phyloP scores from a whole-genome alignment of 768 basidiomycete species.

The Lentinula sp. region DNA sequence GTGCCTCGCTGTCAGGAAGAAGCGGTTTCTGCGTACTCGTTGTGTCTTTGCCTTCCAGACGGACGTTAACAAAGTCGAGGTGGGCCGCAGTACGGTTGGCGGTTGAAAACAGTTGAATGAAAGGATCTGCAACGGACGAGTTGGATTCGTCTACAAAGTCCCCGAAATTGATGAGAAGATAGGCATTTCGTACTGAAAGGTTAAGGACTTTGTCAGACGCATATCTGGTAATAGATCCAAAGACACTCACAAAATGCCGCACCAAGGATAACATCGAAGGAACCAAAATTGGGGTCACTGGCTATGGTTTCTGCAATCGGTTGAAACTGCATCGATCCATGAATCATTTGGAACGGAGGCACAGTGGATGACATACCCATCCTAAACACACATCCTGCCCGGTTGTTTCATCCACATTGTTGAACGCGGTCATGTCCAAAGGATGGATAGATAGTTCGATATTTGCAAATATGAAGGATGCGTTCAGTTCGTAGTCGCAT shows the following conservation, averaged over 20 bases:
- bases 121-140: constrained; percentile 13
- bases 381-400: constrained; percentile 9
- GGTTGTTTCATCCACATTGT: neutral
- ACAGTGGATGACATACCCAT: constrained; percentile 1
- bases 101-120: constrained; percentile 16
- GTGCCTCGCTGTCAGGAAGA: neutral
- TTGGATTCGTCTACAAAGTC: constrained; percentile 15
- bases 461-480: constrained; percentile 16
- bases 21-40: neutral
- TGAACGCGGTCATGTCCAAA: constrained; percentile 12
- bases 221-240: neutral
- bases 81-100: constrained; percentile 11
- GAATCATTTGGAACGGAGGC: neutral
- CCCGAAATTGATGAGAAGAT: constrained; percentile 17
- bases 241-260: constrained; percentile 8
- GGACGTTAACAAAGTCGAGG: constrained; percentile 13
- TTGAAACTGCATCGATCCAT: neutral
- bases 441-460: constrained; percentile 16
- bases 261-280: constrained; percentile 10
- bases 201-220: neutral
- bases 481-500: constrained; percentile 16
- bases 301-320: neutral
- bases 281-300: neutral
- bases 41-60: constrained; percentile 8
- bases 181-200: constrained; percentile 13